Evolutionary conservation across 371 early-diverging fungal genomes (phyloP).

Genomic region (Gilbertella persicaria): DNA sequence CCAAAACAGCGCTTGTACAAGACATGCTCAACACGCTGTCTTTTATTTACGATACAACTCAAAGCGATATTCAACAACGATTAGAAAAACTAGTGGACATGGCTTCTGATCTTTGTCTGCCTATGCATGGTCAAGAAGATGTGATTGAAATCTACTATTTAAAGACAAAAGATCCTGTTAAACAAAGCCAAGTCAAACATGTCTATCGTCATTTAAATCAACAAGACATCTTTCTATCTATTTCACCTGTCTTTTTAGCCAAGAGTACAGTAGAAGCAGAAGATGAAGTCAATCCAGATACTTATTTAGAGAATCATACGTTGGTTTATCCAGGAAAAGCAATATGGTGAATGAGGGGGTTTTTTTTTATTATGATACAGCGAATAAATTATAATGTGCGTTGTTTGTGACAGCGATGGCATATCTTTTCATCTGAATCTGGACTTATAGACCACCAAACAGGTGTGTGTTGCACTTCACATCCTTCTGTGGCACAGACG

Average conservation of each 20-base stretch:
- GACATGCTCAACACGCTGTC: background rate
- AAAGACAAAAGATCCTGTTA: background rate
- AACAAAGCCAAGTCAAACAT: conserved; percentile 16
- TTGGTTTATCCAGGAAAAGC: conserved; percentile 22
- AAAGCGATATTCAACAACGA: conserved; percentile 2
- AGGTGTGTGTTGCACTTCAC: conserved; percentile 15
- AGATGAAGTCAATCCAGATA: background rate
- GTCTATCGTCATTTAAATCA: conserved; percentile 7
- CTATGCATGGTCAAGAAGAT: conserved; percentile 24
- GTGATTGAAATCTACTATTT: conserved; percentile 2
- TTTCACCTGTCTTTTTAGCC: conserved; percentile 22
- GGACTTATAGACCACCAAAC: conserved; percentile 18
- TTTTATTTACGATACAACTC: background rate
- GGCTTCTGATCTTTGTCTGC: conserved; percentile 25
- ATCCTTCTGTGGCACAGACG: conserved; percentile 6
- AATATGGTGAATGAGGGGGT: conserved; percentile 8
- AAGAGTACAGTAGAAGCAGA: conserved; percentile 17
- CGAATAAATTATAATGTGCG: background rate
- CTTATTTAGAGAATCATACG: conserved; percentile 8
- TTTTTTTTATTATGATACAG: background rate
- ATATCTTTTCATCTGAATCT: conserved; percentile 9
- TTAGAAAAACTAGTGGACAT: conserved; percentile 22
- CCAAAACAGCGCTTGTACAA: background rate
- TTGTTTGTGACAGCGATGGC: conserved; percentile 17
- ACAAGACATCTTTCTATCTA: conserved; percentile 7